phyloP scores from a whole-genome alignment of 371 early-diverging fungal genomes.

The Mortierella sp. region DNA sequence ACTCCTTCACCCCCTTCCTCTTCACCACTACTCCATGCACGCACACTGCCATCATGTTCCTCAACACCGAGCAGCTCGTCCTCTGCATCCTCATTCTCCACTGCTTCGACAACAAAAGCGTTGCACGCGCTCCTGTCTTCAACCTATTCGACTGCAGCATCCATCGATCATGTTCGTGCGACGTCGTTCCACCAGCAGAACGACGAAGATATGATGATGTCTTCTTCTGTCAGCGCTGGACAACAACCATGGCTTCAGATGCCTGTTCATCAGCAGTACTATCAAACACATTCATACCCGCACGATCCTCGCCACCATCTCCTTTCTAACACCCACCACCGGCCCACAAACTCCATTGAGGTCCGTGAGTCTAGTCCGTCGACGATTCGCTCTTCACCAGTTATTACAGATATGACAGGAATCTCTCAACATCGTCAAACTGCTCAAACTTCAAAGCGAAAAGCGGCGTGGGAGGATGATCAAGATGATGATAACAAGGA shows the following conservation, averaged over 20 bases:
- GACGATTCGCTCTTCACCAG: slow-evolving; percentile 17
- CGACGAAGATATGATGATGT: slow-evolving; percentile 9
- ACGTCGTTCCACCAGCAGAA: slow-evolving; percentile 30
- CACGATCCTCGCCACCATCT: slow-evolving; percentile 34
- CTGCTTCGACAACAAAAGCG: slow-evolving; percentile 19
- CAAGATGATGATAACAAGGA: background rate
- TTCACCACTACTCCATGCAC: slow-evolving; percentile 17
- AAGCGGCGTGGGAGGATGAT: slow-evolving; percentile 21
- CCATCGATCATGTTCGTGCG: slow-evolving; percentile 42
- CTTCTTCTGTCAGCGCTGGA: slow-evolving; percentile 2
- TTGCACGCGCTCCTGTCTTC: slow-evolving; percentile 23
- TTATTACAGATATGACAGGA: background rate
- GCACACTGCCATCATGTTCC: slow-evolving; percentile 5
- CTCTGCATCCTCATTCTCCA: slow-evolving; percentile 3
- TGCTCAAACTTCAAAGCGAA: slow-evolving; percentile 21
- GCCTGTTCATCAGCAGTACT: slow-evolving; percentile 26
- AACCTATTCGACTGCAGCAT: slow-evolving; percentile 32
- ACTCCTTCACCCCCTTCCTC: slow-evolving; percentile 13
- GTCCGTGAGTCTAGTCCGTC: slow-evolving; percentile 21
- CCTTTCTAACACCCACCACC: background rate
- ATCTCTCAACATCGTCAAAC: background rate
- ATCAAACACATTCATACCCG: slow-evolving; percentile 40
- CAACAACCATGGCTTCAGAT: background rate
- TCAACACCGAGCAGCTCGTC: slow-evolving; percentile 3
- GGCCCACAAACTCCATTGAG: slow-evolving; percentile 25